phyloP scores from a whole-genome alignment of 2,329 filamentous ascomycete species.

The Fusarium annulatum region DNA sequence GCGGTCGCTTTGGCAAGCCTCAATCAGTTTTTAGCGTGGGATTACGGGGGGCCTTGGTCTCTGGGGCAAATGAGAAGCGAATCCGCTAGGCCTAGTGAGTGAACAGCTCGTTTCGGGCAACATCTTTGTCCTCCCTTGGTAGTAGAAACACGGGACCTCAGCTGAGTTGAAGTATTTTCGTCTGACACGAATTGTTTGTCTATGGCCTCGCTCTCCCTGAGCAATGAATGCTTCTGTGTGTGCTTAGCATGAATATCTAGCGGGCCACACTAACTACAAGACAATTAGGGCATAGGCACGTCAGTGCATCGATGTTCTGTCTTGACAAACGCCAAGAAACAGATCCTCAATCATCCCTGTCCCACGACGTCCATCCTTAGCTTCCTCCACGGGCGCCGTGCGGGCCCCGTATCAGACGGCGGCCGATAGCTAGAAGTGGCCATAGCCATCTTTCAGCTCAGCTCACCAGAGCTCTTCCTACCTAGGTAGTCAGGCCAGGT shows the following conservation, averaged over 20 bases:
- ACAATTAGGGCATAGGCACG: background rate
- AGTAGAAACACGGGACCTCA: slow-evolving; percentile 6
- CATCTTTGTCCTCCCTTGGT: background rate
- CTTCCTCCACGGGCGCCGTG: slow-evolving; percentile 13
- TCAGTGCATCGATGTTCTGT: background rate
- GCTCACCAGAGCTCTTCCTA: background rate
- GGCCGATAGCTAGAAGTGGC: slow-evolving; percentile 14
- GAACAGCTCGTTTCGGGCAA: background rate
- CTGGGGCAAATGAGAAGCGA: slow-evolving; percentile 6
- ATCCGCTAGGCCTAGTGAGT: slow-evolving; percentile 1
- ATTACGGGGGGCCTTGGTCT: slow-evolving; percentile 11
- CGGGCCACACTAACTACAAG: background rate
- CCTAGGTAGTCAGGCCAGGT: background rate
- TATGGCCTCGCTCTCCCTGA: background rate
- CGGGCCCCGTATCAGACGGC: slow-evolving; percentile 13
- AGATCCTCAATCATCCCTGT: slow-evolving; percentile 31
- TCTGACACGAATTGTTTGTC: background rate
- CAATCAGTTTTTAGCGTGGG: slow-evolving; percentile 16
- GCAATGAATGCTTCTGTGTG: background rate
- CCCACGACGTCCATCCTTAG: slow-evolving; percentile 14
- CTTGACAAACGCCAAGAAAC: slow-evolving; percentile 22
- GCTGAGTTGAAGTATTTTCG: background rate
- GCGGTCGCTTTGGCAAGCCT: slow-evolving; percentile 21
- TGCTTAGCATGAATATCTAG: background rate
- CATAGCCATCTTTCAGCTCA: slow-evolving; percentile 18